These are phyloP conservation scores for Penstemon barbatus DNA, from an alignment of 257 asterid genomes.

Conservation along the genomic window DNA sequence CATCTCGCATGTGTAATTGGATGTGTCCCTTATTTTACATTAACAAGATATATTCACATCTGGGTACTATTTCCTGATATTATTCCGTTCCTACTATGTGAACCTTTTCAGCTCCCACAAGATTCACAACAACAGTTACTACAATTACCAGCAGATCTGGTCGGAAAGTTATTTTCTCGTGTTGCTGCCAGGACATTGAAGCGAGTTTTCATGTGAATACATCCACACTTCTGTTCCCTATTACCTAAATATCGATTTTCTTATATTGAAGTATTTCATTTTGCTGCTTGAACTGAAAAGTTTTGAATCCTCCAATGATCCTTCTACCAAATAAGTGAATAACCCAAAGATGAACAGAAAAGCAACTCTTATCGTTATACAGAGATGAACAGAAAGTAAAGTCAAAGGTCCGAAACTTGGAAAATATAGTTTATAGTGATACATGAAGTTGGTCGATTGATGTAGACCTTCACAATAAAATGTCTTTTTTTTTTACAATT, in stretches of 20 bases:
- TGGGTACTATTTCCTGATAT: not conserved
- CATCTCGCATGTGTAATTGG: not conserved
- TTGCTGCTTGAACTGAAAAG: no score
- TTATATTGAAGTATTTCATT: no score
- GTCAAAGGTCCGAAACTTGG: no score
- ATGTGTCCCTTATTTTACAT: no score
- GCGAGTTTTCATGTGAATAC: constrained; percentile 53
- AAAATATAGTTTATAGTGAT: not conserved
- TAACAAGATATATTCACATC: not conserved
- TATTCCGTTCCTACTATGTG: not conserved
- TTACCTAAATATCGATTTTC: not conserved
- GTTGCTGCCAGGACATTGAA: constrained; percentile 72
- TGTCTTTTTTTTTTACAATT: not conserved
- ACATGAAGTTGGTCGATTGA: not conserved
- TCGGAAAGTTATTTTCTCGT: constrained; percentile 68
- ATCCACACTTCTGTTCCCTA: not conserved
- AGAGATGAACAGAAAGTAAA: no score
- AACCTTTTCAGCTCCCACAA: constrained; percentile 71
- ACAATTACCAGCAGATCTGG: constrained; percentile 67
- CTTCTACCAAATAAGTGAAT: no score
- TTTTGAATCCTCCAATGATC: no score
- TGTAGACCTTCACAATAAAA: not conserved
- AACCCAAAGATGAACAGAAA: no score
- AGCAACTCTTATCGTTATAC: no score
- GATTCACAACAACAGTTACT: constrained; percentile 62